These are phyloP conservation scores for Lachnellula cervina DNA, from an alignment of 2,329 filamentous ascomycete genomes.

Conservation along the genomic window DNA sequence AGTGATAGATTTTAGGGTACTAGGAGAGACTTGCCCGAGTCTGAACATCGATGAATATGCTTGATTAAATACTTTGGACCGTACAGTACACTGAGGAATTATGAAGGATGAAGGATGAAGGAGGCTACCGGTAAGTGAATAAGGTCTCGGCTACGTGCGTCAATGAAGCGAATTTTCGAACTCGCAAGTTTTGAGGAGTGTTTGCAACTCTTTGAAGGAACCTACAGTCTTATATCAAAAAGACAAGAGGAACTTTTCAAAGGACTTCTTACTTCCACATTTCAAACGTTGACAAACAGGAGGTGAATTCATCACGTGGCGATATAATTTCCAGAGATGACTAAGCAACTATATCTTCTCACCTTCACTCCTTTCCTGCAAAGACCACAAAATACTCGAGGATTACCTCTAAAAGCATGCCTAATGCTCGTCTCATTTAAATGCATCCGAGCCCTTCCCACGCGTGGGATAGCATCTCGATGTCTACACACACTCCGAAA, in stretches of 20 bases:
- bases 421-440: slow-evolving; percentile 12
- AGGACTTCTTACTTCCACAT: neutral
- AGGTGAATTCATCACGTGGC: neutral
- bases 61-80: neutral
- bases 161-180: neutral
- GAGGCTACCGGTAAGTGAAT: no score
- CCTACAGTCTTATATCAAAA: no score
- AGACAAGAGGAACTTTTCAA: no score
- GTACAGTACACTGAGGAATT: neutral
- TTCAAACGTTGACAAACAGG: neutral
- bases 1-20: neutral
- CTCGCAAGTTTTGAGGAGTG: neutral
- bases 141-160: neutral
- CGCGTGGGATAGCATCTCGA: neutral
- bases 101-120: neutral
- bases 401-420: neutral
- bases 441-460: neutral
- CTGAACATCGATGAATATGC: neutral
- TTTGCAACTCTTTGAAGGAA: no score
- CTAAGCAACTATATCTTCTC: neutral
- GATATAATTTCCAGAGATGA: neutral
- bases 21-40: neutral
- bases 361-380: neutral
- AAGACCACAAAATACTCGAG: neutral
- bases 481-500: slow-evolving; percentile 2